Conservation (phyloP, 2,329 filamentous ascomycete species). For the Pestalotiopsis sp. region DNA sequence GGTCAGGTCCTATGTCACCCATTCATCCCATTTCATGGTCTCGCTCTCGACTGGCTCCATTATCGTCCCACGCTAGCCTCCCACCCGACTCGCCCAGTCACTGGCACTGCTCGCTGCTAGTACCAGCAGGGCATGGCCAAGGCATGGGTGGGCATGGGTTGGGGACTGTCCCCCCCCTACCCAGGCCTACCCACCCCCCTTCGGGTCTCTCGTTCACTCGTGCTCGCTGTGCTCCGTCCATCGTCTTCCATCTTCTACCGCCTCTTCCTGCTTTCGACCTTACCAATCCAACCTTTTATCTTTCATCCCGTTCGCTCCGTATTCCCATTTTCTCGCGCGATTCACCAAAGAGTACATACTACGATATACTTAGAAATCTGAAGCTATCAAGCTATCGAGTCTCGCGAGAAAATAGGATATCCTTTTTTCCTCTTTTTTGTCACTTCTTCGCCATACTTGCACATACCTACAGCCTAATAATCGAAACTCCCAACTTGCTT, state of each 20-base stretch:
- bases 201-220: conserved; percentile 23
- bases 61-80: conserved; percentile 30
- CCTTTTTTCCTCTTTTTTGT: conserved; percentile 27
- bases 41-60: conserved; percentile 30
- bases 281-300: conserved; percentile 27
- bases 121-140: too few species aligned
- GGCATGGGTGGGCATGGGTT: conserved; percentile 3
- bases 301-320: conserved; percentile 36
- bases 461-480: conserved; percentile 23
- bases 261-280: conserved; percentile 26
- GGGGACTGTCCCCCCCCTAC: conserved; percentile 15
- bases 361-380: background rate
- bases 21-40: conserved; percentile 8
- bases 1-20: conserved; percentile 14
- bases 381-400: background rate
- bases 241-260: conserved; percentile 27
- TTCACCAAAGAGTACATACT: conserved; percentile 18
- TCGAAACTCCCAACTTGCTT: background rate
- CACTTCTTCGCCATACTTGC: conserved; percentile 29
- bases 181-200: conserved; percentile 18
- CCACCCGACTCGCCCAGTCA: conserved; percentile 18
- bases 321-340: conserved; percentile 29
- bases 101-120: too few species aligned
- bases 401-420: conserved; percentile 29
- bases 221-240: conserved; percentile 19